phyloP scores from a whole-genome alignment of 768 basidiomycete genomes.

The Termitomyces sp. region DNA sequence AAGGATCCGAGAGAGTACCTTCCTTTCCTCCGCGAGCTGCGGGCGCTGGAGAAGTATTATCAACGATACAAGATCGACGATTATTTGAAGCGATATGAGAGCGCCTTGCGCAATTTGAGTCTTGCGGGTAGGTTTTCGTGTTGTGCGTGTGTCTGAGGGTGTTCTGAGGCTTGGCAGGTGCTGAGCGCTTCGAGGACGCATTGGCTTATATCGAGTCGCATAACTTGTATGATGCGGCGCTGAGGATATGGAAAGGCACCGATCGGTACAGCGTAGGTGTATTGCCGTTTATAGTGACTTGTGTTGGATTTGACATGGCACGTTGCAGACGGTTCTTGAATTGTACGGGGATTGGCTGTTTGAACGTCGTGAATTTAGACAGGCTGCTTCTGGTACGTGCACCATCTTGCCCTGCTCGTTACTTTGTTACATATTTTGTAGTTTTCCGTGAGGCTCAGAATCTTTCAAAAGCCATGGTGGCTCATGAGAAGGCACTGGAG shows the following conservation, averaged over 20 bases:
- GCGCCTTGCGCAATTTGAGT: constrained; percentile 69
- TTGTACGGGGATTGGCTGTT: constrained; percentile 86
- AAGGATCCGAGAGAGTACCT: constrained; percentile 98
- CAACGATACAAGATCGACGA: constrained; percentile 93
- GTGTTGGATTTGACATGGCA: constrained; percentile 1
- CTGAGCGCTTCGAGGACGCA: constrained; percentile 73
- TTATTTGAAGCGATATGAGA: constrained; percentile 70
- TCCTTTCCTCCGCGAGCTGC: constrained; percentile 89
- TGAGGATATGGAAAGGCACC: constrained; percentile 68
- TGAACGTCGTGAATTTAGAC: constrained; percentile 74
- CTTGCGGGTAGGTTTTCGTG: constrained; percentile 52
- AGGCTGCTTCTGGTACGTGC: constrained; percentile 72
- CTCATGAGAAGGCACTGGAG: constrained; percentile 80
- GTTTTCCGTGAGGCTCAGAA: constrained; percentile 71
- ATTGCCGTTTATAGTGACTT: background rate
- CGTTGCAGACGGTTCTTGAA: constrained; percentile 55
- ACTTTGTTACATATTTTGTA: constrained; percentile 23
- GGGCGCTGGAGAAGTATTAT: constrained; percentile 72
- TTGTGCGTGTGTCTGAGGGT: background rate
- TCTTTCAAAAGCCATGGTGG: constrained; percentile 71
- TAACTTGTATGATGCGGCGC: constrained; percentile 66
- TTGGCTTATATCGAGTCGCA: constrained; percentile 74
- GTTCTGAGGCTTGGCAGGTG: constrained; percentile 34
- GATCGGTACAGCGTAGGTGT: constrained; percentile 54
- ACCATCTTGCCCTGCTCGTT: background rate